phyloP scores from a whole-genome alignment of 2,329 filamentous ascomycete genomes.

The Trichoderma atrobrunneum region DNA sequence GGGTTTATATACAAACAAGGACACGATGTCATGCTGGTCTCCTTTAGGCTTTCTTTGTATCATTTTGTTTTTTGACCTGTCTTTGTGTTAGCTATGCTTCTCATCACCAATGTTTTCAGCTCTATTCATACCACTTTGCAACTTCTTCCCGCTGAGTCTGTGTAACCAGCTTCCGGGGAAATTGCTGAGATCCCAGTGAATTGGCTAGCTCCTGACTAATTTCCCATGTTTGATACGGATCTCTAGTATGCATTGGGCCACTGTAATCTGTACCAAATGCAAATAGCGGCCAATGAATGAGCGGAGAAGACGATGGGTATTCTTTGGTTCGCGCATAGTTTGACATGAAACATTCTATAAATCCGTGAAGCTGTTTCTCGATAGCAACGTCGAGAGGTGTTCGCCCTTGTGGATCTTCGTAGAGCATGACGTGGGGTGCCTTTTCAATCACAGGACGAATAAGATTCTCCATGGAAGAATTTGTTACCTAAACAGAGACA shows the following conservation, averaged over 20 bases:
- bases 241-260: background rate
- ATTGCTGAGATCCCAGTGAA: background rate
- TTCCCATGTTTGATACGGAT: background rate
- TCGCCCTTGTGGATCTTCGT: background rate
- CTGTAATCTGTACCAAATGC: background rate
- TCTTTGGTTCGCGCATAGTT: background rate
- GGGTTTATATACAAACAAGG: background rate
- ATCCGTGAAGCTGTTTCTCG: background rate
- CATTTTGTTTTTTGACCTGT: background rate
- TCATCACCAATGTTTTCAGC: too few relatives aligned
- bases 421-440: background rate
- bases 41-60: background rate
- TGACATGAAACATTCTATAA: background rate
- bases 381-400: background rate
- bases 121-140: background rate
- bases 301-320: background rate
- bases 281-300: background rate
- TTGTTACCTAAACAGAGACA: background rate
- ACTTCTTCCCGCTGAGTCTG: background rate
- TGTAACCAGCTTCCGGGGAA: background rate
- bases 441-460: background rate
- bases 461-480: background rate
- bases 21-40: background rate
- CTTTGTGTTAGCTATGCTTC: background rate
- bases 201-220: background rate